phyloP scores from a whole-genome alignment of 108 stramenopile species.

The Conticribra weissflogii region DNA sequence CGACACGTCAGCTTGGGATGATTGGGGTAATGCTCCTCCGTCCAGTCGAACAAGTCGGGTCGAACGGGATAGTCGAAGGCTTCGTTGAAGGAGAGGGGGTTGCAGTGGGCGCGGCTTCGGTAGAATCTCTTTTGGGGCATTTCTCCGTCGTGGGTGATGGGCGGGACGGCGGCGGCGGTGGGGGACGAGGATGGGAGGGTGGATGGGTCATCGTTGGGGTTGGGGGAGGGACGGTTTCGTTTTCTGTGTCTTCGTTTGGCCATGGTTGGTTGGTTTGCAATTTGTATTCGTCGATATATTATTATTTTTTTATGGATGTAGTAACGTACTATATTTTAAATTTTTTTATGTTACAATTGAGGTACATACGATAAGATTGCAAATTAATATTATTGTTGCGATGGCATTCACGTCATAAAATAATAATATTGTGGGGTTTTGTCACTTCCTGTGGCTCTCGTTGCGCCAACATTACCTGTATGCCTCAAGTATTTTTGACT shows the following conservation, averaged over 20 bases:
- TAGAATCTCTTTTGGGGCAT: constrained; percentile 97
- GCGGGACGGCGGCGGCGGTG: constrained; percentile 12
- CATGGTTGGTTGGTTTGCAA: no score
- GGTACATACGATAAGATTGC: no score
- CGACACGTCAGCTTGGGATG: constrained; percentile 22
- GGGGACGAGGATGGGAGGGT: constrained; percentile 65
- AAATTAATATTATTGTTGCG: no score
- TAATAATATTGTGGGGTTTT: no score
- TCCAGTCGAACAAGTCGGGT: constrained; percentile 90
- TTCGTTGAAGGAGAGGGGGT: constrained; percentile 96
- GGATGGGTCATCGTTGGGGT: not conserved
- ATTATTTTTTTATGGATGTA: no score
- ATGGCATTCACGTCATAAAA: no score
- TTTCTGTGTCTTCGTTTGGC: constrained; percentile 7
- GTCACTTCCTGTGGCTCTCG: no score
- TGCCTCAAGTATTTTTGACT: no score
- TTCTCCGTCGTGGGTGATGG: constrained; percentile 83
- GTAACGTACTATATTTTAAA: no score
- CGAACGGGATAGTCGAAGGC: constrained; percentile 85
- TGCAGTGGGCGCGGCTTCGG: constrained; percentile 95
- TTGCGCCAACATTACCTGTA: no score
- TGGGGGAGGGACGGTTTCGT: not conserved
- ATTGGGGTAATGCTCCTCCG: constrained; percentile 73
- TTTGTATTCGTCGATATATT: no score
- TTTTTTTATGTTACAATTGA: no score